phyloP scores from a whole-genome alignment of 2,329 filamentous ascomycete species.

The Seiridium unicorne region DNA sequence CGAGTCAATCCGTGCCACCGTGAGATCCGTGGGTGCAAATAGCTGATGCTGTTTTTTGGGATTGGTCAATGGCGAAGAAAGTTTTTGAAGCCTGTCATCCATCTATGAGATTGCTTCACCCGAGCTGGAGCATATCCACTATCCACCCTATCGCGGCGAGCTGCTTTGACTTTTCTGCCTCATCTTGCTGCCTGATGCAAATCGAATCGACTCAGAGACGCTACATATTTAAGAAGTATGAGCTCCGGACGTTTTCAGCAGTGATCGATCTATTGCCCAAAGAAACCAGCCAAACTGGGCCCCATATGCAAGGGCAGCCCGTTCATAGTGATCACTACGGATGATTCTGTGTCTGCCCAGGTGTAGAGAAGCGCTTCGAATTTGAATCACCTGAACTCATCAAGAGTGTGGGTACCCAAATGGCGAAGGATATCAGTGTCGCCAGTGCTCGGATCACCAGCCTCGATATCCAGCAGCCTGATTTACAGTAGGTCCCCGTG shows the following conservation, averaged over 20 bases:
- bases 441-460: background rate
- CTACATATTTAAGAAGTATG: background rate
- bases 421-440: background rate
- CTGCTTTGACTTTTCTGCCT: background rate
- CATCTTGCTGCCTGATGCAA: conserved; percentile 7
- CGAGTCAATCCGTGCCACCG: background rate
- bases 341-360: background rate
- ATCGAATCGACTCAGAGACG: conserved; percentile 2
- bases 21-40: background rate
- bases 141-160: background rate
- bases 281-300: background rate
- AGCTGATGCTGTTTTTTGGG: background rate
- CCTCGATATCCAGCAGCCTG: background rate
- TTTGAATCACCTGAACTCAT: background rate
- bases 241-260: background rate
- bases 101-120: background rate
- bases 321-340: background rate
- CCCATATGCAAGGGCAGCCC: background rate
- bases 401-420: background rate
- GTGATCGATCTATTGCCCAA: background rate
- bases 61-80: background rate
- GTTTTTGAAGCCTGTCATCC: background rate
- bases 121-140: background rate
- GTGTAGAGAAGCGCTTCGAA: background rate
- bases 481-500: background rate